Evolutionary conservation across 768 basidiomycete species (phyloP), one percentile per base, ranked within the genome.

Genomic region (Multifurca ochricompacta): DNA sequence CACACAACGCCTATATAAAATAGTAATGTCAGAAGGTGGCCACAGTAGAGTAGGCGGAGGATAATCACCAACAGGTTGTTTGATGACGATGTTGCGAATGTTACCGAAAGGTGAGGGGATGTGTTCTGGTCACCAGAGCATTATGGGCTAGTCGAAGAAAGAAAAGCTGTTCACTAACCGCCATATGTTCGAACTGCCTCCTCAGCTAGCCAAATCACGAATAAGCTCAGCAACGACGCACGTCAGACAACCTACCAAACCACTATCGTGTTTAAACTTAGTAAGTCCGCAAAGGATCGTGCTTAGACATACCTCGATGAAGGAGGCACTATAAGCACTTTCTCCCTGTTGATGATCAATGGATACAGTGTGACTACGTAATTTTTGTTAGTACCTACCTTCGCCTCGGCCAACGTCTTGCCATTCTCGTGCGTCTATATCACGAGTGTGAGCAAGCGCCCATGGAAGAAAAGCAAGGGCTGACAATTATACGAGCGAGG

Each of bases 171-270:
- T 16, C 35, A 63, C 75, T 40, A 53, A 85, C 88, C 86, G 67
- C 96, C 96, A 64, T 96, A 94, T 21, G 84, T 85, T 36, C 96
- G 79, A 34, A 97, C 78, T 27, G 92, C 93, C 66, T 98, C 96
- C 64, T 83, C 95, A 23, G 93, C 92, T 88, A 69, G 36, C 62
- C 51, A 68, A 16, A 21, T 54, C 30, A 18, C n/a, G 18, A 36
- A 28, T 62, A 30, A 30, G 31, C 14, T 46, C 13, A 43, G 50
- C n/a, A 51, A 27, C 16, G 31, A 34, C 10, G 49, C n/a, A 48
- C 7, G 10, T 59, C 30, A 48, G 45, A 73, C 16, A 46, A 60
- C 69, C 56, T 68, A 89, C 89, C 89, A 66, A 84, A 91, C 89
- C 89, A 91, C 89, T 91, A 60, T 34, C 19, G 34, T 49, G 25